Evolutionary conservation across 228 moss, liverwort and hornwort species (phyloP).

Genomic region (Sphagnum magellanicum): DNA sequence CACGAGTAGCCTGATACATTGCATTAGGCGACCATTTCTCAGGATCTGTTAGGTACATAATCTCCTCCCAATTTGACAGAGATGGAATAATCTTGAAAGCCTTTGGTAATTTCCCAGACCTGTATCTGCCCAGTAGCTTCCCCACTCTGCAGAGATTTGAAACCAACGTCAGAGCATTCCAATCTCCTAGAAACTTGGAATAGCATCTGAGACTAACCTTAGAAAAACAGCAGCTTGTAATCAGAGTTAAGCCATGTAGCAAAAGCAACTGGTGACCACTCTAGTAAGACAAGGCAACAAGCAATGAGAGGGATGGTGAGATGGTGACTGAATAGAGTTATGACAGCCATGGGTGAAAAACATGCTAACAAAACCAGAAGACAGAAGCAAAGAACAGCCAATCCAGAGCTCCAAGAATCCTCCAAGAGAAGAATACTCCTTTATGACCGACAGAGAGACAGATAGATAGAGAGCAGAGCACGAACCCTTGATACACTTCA

Average conservation of each 20-base stretch:
- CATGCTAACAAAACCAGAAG: too few relatives aligned
- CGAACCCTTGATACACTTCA: slow-evolving; percentile 85
- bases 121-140: slow-evolving; percentile 76
- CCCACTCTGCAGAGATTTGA: slow-evolving; percentile 64
- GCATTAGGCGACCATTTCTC: slow-evolving; percentile 97
- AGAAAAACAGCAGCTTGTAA: too few relatives aligned
- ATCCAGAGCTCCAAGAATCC: too few relatives aligned
- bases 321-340: too few relatives aligned
- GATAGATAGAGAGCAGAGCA: neutral
- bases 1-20: slow-evolving; percentile 94
- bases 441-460: neutral
- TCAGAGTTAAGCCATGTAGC: too few relatives aligned
- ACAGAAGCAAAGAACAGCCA: too few relatives aligned
- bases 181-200: neutral
- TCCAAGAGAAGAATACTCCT: too few relatives aligned
- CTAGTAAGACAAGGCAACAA: too few relatives aligned
- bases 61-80: slow-evolving; percentile 95
- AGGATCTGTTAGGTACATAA: slow-evolving; percentile 83
- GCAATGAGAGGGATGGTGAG: too few relatives aligned
- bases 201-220: too few relatives aligned
- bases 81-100: slow-evolving; percentile 94
- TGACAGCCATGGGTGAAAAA: too few relatives aligned
- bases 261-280: too few relatives aligned
- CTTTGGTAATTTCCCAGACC: slow-evolving; percentile 90
- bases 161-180: neutral